phyloP scores from a whole-genome alignment of 192 early-diverging fungal genomes.

The Coemansia sp. region DNA sequence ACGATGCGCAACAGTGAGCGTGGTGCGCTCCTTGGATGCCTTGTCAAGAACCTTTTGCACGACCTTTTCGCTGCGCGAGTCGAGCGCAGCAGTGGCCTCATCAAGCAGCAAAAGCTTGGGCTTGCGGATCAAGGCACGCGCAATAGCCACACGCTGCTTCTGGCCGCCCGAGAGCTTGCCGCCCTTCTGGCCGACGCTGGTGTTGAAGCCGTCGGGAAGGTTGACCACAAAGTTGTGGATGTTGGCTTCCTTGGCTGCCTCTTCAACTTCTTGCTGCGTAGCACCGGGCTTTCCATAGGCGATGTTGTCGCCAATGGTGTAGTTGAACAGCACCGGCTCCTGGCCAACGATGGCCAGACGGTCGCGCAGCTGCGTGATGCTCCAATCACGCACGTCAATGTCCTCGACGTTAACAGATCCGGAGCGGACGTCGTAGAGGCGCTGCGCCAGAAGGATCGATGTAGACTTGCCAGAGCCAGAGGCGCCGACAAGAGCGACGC shows the following conservation, averaged over 20 bases:
- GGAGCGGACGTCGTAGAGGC: slow-evolving; percentile 72
- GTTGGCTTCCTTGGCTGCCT: slow-evolving; percentile 62
- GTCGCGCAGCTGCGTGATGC: slow-evolving; percentile 66
- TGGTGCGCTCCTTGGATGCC: slow-evolving; percentile 68
- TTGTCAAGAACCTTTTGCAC: slow-evolving; percentile 72
- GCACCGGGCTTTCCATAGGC: slow-evolving; percentile 64
- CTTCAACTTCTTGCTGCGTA: slow-evolving; percentile 61
- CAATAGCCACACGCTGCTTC: slow-evolving; percentile 92
- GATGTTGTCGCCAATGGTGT: slow-evolving; percentile 87
- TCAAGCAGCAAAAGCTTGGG: slow-evolving; percentile 85
- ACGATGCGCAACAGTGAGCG: slow-evolving; percentile 74
- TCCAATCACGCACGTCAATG: slow-evolving; percentile 60
- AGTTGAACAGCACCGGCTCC: slow-evolving; percentile 87
- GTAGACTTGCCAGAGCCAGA: slow-evolving; percentile 85
- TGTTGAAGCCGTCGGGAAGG: slow-evolving; percentile 80
- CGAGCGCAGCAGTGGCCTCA: slow-evolving; percentile 76
- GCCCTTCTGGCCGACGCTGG: slow-evolving; percentile 78
- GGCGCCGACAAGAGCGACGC: slow-evolving; percentile 81
- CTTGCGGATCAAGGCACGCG: slow-evolving; percentile 82
- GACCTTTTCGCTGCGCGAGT: slow-evolving; percentile 68
- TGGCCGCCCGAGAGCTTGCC: slow-evolving; percentile 83
- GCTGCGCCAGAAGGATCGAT: slow-evolving; percentile 63
- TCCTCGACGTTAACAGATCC: slow-evolving; percentile 65
- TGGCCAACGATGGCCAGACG: slow-evolving; percentile 84
- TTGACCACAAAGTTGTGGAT: slow-evolving; percentile 81